Evolutionary conservation across 441 rosid species (phyloP).

Genomic region (Aquilaria agallochum): DNA sequence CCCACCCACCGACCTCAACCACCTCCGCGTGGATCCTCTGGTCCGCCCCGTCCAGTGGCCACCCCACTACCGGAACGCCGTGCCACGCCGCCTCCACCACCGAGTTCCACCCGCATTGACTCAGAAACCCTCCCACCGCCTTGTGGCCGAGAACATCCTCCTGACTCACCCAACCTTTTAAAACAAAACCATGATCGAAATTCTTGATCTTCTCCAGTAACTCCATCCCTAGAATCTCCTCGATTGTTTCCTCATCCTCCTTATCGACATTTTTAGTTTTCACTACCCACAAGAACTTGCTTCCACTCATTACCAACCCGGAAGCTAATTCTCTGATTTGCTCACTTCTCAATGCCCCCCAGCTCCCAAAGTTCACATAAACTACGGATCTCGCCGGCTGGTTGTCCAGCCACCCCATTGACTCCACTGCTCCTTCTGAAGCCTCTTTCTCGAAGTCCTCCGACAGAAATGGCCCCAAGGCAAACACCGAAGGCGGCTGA

Average conservation of each 20-base stretch:
- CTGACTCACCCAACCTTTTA: constrained; percentile 22
- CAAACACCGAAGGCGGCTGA: constrained; percentile 15
- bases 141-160: constrained; percentile 25
- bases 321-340: constrained; percentile 21
- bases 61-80: constrained; percentile 38
- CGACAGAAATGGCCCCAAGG: constrained; percentile 18
- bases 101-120: constrained; percentile 61
- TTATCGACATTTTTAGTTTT: constrained; percentile 22
- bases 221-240: constrained; percentile 8
- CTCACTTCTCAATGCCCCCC: constrained; percentile 14
- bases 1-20: constrained; percentile 16
- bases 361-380: constrained; percentile 24
- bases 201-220: constrained; percentile 15
- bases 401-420: constrained; percentile 21
- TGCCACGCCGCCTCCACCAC: constrained; percentile 30
- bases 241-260: constrained; percentile 15
- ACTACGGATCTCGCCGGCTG: constrained; percentile 22
- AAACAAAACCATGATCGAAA: constrained; percentile 9
- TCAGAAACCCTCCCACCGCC: constrained; percentile 35
- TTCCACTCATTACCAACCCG: constrained; percentile 13
- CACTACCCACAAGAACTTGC: constrained; percentile 18
- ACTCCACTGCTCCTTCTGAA: not conserved
- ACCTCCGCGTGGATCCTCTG: constrained; percentile 28
- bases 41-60: constrained; percentile 41
- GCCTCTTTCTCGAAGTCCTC: constrained; percentile 12